Evolutionary conservation across 2,329 filamentous ascomycete species (phyloP), one percentile per base, ranked within the genome.

Genomic region (Purpureocillium takamizusanense): DNA sequence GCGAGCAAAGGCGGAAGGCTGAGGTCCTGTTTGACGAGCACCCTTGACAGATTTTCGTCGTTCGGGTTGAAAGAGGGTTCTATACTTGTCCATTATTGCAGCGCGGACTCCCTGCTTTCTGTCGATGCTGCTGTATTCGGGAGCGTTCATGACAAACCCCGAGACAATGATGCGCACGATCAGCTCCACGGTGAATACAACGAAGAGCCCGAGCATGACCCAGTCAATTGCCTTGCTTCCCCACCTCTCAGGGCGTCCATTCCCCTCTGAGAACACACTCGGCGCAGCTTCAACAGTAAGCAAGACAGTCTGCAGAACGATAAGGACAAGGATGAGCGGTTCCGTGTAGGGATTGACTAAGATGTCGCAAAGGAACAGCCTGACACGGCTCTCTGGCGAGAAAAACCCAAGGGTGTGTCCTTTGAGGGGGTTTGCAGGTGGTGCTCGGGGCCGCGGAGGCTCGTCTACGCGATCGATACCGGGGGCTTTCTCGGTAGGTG

Each of bases 101-200:
- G 81, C 79, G 37, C 77, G 78, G 8, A 95, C 62, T 10, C 88
- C 86, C 25, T 81, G 70, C 46, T 82, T 76, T 38, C 86, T 77
- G 58, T 94, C 85, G 44, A 94, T 84, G 5, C 88, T 94, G 60
- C 86, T 95, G 60, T 95, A 95, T 55, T 95, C 89, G 8, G 78
- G 68, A 2, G 92, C 85, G 55, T 98, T 98, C 47, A 94, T 69
- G 25, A 98, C 71, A 50, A 98, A 84, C 1, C 92, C 94, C 1
- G 92, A 98, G 1, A 98, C 94, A 43, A 98, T 82, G 31, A 89
- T 81, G 39, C 89, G 83, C 43, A 86, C 79, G 39, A 83, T 66
- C 28, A 94, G 73, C 60, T 98, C 94, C 16, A 94, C 53, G 0
- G 89, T 95, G 57, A 97, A 98, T 36, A 98, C 75, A 41, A 83